Evolutionary conservation across 192 early-diverging fungal genomes (phyloP).

Genomic region (Geosiphon pyriformis): DNA sequence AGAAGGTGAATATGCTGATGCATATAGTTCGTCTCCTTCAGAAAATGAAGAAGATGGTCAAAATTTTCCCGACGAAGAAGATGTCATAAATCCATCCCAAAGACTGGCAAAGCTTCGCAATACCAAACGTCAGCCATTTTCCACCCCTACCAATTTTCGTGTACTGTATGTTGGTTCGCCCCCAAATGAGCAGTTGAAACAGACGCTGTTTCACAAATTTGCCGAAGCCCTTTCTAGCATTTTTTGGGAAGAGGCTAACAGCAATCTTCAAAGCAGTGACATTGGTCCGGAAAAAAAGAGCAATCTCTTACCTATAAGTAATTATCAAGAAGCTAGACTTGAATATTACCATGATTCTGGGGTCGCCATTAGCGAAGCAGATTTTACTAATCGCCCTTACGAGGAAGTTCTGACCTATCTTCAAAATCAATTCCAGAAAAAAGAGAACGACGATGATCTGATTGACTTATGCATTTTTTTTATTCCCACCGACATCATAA

Average conservation of each 20-base stretch:
- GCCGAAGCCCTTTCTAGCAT: background rate
- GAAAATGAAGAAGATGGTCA: too few species aligned
- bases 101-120: background rate
- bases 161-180: constrained; percentile 8
- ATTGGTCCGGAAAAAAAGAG: constrained; percentile 3
- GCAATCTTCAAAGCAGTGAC: background rate
- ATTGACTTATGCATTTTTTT: constrained; percentile 21
- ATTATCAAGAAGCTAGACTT: background rate
- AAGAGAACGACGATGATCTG: constrained; percentile 2
- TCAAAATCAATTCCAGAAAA: background rate
- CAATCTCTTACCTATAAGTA: background rate
- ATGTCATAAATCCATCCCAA: constrained; percentile 8
- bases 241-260: constrained; percentile 16
- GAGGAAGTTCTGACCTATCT: background rate
- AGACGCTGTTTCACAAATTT: background rate
- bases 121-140: background rate
- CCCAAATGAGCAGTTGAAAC: background rate
- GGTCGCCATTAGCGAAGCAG: constrained; percentile 13
- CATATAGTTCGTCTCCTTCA: too few species aligned
- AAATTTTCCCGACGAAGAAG: too few species aligned
- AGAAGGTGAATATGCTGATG: too few species aligned
- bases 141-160: constrained; percentile 2
- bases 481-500: background rate
- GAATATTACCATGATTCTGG: constrained; percentile 5
- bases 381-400: constrained; percentile 8